These are phyloP conservation scores for Plantago major DNA, from an alignment of 257 asterid species.

Conservation along the genomic window DNA sequence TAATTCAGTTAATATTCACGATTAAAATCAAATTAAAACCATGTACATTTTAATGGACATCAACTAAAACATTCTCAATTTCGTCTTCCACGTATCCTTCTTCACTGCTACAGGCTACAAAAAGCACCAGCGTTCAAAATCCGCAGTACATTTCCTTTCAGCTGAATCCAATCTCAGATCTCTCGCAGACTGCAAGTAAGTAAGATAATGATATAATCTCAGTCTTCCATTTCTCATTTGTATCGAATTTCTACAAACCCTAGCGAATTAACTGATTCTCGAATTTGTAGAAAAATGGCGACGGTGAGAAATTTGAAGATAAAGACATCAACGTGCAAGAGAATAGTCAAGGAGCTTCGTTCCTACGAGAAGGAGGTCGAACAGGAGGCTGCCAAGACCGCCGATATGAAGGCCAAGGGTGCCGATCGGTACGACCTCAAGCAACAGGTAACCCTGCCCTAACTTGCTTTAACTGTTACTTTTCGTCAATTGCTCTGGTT, in stretches of 20 bases:
- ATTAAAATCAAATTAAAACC: no score
- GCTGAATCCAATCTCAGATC: not conserved
- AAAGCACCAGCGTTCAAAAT: no score
- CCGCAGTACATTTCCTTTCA: not conserved
- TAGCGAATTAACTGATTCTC: not conserved
- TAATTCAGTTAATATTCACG: no score
- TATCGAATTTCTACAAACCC: slow-evolving; percentile 1
- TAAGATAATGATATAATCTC: not conserved
- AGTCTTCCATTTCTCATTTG: not conserved
- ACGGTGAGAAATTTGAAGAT: slow-evolving; percentile 72
- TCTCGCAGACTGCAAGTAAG: no score
- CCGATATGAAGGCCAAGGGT: slow-evolving; percentile 74
- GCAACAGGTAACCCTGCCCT: slow-evolving; percentile 52
- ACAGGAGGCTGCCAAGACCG: slow-evolving; percentile 74
- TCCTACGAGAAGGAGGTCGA: slow-evolving; percentile 87
- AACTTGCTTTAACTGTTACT: not conserved
- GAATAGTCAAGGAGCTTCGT: slow-evolving; percentile 74
- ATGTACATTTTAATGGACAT: no score
- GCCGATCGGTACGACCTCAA: slow-evolving; percentile 88
- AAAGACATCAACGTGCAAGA: slow-evolving; percentile 77
- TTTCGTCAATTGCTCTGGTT: not conserved
- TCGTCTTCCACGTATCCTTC: no score
- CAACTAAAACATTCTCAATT: no score
- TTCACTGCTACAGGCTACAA: no score
- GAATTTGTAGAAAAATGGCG: slow-evolving; percentile 31